These are phyloP conservation scores for Gonapodya prolifera DNA, from an alignment of 192 early-diverging fungal genomes.

Conservation along the genomic window DNA sequence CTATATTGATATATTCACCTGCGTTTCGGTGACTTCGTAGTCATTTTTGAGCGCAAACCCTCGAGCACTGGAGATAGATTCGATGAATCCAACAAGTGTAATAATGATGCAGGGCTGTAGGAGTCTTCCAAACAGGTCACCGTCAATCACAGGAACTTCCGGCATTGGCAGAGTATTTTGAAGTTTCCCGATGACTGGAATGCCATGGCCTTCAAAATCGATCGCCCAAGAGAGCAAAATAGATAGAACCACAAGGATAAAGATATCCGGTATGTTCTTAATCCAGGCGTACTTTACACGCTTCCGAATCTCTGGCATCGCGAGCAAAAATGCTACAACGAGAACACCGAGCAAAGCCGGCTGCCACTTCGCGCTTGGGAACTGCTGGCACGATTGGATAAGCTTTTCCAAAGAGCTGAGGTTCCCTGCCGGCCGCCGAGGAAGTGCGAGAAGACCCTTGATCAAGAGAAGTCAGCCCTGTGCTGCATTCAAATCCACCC, in stretches of 20 bases:
- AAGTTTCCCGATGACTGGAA: constrained; percentile 22
- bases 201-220: constrained; percentile 15
- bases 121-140: constrained; percentile 12
- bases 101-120: constrained; percentile 18
- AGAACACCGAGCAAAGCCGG: not conserved
- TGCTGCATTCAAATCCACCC: not conserved
- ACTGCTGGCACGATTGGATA: constrained; percentile 4
- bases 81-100: constrained; percentile 26
- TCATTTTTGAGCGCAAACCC: constrained; percentile 21
- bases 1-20: too few relatives aligned
- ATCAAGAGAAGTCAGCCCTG: not conserved
- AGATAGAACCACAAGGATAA: constrained; percentile 10
- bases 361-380: not conserved
- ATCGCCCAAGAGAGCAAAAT: constrained; percentile 4
- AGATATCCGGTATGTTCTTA: not conserved
- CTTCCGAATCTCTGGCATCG: constrained; percentile 14
- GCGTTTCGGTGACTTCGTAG: not conserved
- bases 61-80: constrained; percentile 21
- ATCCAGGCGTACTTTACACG: not conserved
- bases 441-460: constrained; percentile 13
- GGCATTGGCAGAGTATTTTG: constrained; percentile 14
- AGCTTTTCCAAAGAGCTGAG: constrained; percentile 12
- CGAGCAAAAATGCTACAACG: not conserved
- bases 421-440: constrained; percentile 4
- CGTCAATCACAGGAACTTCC: constrained; percentile 12